Base-by-base conservation (phyloP, 2,329 filamentous ascomycete genomes). In the Mycosphaerella arachidis region DNA sequence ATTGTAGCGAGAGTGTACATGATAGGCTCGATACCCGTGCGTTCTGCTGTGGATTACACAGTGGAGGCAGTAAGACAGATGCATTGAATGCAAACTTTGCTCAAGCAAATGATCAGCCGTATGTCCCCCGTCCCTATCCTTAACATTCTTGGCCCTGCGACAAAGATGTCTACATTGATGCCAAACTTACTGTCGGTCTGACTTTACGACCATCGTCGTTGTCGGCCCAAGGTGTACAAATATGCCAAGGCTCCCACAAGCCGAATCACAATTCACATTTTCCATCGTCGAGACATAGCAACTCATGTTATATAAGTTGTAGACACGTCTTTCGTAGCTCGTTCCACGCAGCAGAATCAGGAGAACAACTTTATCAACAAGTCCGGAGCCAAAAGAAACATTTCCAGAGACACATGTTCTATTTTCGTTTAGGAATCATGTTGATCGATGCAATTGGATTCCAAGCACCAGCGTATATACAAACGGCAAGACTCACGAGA, bases 21-120 rank as follows among this genome's bases (percentile, higher is more conserved):
- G 50, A 52, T 52, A 31, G 50, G 35, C 50, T 52, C 50, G 50
- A 52, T 52, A 52, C 50, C 50, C 50, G 30, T 35, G 50, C 40
- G 16, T 13, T 43, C 40, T 35, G 40, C 40, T 43, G 40, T 43
- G 40, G 37, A 18, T n/a, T 4, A 43, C 18, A 18, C 40, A 43
- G 40, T 43, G 40, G 40, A n/a, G n/a, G 40, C 4, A 43, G n/a
- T n/a, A n/a, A n/a, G 40, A 43, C 18, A 43, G 40, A 43, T 43
- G 40, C 40, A 18, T 43, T 18, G n/a, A 43, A 43, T 43, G 40
- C 13, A 1, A n/a, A 43, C 18, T 43, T 7, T 43, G 13, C 16
- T n/a, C 5, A 18, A 43, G 13, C 6, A 13, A 9, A 40, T 40
- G 37, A 13, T 6, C 13, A 20, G 7, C 5, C 13, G 13, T 43